phyloP scores from a whole-genome alignment of 2,329 filamentous ascomycete genomes.

The Aspergillus flavus region DNA sequence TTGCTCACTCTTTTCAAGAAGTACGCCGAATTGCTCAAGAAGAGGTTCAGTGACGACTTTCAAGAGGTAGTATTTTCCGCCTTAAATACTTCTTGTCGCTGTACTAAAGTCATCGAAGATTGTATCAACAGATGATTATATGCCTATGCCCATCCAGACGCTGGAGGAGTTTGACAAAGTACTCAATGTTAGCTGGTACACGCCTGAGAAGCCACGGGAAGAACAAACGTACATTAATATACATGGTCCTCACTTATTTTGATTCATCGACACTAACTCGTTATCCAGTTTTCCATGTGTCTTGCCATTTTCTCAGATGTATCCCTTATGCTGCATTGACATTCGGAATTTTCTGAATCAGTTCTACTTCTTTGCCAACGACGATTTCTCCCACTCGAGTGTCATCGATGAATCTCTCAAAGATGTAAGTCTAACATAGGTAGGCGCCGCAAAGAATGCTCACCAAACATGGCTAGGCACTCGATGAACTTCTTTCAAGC shows the following conservation, averaged over 20 bases:
- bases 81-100: neutral
- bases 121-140: slow-evolving; percentile 93
- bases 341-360: slow-evolving; percentile 97
- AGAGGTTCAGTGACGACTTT: slow-evolving; percentile 92
- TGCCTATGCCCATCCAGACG: slow-evolving; percentile 97
- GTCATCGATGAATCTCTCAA: slow-evolving; percentile 90
- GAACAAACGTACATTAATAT: slow-evolving; percentile 68
- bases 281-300: slow-evolving; percentile 78
- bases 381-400: slow-evolving; percentile 88
- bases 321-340: slow-evolving; percentile 95
- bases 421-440: slow-evolving; percentile 56
- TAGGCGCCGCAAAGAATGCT: neutral
- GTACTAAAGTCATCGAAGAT: slow-evolving; percentile 47
- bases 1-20: slow-evolving; percentile 89
- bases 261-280: slow-evolving; percentile 3
- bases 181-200: slow-evolving; percentile 94
- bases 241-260: neutral
- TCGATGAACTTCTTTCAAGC: slow-evolving; percentile 91
- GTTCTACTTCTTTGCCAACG: slow-evolving; percentile 96
- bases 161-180: slow-evolving; percentile 93
- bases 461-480: slow-evolving; percentile 57
- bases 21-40: slow-evolving; percentile 88
- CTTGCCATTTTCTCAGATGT: slow-evolving; percentile 99
- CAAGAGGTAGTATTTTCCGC: slow-evolving; percentile 66
- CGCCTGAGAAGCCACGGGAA: slow-evolving; percentile 74